phyloP scores from a whole-genome alignment of 225 moss, liverwort and hornwort genomes.

The Pleurozium schreberi region DNA sequence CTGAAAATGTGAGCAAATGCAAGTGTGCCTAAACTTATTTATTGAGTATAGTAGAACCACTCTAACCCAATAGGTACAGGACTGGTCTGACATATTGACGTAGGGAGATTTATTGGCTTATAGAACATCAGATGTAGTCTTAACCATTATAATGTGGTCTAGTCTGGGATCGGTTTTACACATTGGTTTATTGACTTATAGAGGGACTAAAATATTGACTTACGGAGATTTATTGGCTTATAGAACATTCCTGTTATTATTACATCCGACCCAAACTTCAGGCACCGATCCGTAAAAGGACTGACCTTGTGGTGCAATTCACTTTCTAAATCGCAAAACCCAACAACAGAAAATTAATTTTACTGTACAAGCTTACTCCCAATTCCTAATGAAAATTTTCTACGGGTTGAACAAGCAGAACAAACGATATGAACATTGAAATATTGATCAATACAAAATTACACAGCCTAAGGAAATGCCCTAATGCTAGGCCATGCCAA shows the following conservation, averaged over 20 bases:
- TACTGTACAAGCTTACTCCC: not conserved
- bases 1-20: not conserved
- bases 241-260: conserved; percentile 12
- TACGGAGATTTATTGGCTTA: conserved; percentile 54
- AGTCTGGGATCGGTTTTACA: too few species aligned
- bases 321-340: not conserved
- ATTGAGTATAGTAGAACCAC: too few species aligned
- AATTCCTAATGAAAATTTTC: not conserved
- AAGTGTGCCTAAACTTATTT: not conserved
- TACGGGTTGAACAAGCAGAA: not conserved
- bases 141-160: too few species aligned
- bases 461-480: not conserved
- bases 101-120: too few species aligned
- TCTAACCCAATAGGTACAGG: too few species aligned
- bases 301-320: not conserved
- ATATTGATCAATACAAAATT: not conserved
- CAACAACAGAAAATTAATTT: not conserved
- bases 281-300: not conserved
- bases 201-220: too few species aligned
- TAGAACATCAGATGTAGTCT: too few species aligned
- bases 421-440: not conserved
- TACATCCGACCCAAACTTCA: not conserved
- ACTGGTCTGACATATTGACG: too few species aligned
- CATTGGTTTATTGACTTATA: too few species aligned
- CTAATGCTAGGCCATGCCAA: not conserved